Conservation (phyloP, 1,284 basidiomycete species). For the Phellinidium pouzarii region DNA sequence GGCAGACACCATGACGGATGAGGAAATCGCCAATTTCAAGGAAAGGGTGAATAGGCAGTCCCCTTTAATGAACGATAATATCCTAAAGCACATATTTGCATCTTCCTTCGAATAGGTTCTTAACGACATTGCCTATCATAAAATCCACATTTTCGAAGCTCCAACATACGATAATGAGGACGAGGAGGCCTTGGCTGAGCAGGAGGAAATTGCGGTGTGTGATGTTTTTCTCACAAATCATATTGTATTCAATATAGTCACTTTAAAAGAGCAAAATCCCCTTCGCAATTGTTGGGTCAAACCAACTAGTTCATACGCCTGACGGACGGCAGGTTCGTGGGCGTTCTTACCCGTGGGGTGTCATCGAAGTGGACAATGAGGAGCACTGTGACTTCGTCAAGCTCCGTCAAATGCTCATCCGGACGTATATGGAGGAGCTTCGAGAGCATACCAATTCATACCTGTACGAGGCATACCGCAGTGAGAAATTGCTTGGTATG, state of each 20-base stretch:
- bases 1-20: conserved; percentile 93
- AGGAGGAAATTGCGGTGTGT: conserved; percentile 81
- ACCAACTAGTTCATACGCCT: conserved; percentile 70
- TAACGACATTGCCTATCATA: conserved; percentile 85
- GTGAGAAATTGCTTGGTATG: conserved; percentile 90
- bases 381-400: conserved; percentile 98
- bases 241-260: not conserved
- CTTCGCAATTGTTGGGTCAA: conserved; percentile 93
- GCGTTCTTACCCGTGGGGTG: conserved; percentile 93
- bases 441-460: conserved; percentile 91
- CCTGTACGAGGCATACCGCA: conserved; percentile 94
- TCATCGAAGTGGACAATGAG: conserved; percentile 97
- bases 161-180: conserved; percentile 95
- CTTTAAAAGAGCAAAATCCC: conserved; percentile 77
- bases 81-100: not conserved
- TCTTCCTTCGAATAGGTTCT: conserved; percentile 54
- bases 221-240: not conserved
- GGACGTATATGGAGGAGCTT: conserved; percentile 97
- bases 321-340: conserved; percentile 90
- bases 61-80: not conserved
- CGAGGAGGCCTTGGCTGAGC: conserved; percentile 92
- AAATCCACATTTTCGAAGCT: conserved; percentile 94
- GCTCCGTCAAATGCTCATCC: conserved; percentile 94
- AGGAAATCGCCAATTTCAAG: conserved; percentile 90
- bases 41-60: conserved; percentile 52